Evolutionary conservation across 2,329 filamentous ascomycete genomes (phyloP).

Genomic region (Chaetomiaceae sp.): DNA sequence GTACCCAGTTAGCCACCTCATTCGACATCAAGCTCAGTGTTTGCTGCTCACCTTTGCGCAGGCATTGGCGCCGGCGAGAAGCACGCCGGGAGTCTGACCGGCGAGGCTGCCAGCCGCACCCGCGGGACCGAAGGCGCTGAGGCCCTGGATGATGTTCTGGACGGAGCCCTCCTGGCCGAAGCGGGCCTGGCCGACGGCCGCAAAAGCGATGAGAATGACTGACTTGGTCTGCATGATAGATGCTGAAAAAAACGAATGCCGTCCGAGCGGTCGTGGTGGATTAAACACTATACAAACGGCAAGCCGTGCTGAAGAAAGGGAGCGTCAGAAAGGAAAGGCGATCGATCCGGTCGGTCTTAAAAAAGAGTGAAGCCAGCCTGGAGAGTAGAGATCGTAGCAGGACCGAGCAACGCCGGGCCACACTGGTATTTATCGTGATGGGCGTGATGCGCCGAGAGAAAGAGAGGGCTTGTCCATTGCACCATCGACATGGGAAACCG

Average conservation of each 20-base stretch:
- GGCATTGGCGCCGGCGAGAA: conserved; percentile 61
- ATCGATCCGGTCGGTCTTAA: conserved; percentile 23
- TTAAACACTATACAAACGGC: conserved; percentile 19
- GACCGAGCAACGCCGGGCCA: neutral
- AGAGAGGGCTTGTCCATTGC: neutral
- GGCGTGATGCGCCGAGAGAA: neutral
- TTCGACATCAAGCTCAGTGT: neutral
- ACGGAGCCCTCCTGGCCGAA: conserved; percentile 62
- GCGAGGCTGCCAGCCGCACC: conserved; percentile 61
- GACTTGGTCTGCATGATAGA: conserved; percentile 42
- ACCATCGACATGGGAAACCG: conserved; percentile 6
- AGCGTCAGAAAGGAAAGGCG: conserved; percentile 11
- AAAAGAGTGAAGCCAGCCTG: conserved; percentile 5
- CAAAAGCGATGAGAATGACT: conserved; percentile 37
- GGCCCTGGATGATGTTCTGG: conserved; percentile 49
- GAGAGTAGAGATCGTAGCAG: neutral
- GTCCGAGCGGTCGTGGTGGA: conserved; percentile 15
- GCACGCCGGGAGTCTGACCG: conserved; percentile 55
- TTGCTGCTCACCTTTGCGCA: conserved; percentile 52
- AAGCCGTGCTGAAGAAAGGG: conserved; percentile 16
- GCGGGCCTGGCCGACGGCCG: conserved; percentile 47
- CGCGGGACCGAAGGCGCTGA: conserved; percentile 51
- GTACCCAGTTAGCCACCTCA: conserved; percentile 21
- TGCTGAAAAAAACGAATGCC: conserved; percentile 15
- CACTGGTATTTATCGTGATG: neutral